A percentile compares a stretch with the other conserved stretches of the same genome.
Conservation (phyloP, 2,329 filamentous ascomycete species). For the Penicillium aurantiogriseum region DNA sequence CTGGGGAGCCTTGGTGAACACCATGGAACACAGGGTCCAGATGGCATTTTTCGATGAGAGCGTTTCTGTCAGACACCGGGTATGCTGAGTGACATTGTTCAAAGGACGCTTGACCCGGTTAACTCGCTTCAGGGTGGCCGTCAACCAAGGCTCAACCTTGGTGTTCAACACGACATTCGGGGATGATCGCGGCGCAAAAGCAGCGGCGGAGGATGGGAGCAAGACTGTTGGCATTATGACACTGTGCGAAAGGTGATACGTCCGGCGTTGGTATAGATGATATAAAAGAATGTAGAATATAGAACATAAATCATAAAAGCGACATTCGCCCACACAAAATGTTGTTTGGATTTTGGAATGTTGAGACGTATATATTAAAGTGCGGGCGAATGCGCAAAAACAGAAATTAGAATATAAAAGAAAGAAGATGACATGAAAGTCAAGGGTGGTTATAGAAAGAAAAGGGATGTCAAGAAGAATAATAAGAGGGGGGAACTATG, state of each 20-base stretch:
- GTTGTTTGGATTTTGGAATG: conserved; percentile 7
- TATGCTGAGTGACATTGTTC: conserved; percentile 95
- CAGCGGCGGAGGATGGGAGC: conserved; percentile 89
- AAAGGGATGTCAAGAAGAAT: conserved; percentile 9
- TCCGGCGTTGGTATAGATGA: conserved; percentile 41
- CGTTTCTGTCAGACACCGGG: conserved; percentile 90
- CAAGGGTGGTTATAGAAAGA: conserved; percentile 17
- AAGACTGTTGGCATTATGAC: conserved; percentile 83
- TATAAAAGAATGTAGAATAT: conserved; percentile 39
- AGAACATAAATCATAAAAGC: conserved; percentile 36
- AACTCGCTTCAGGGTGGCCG: conserved; percentile 92
- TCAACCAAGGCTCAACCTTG: conserved; percentile 95
- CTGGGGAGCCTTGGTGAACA: conserved; percentile 87
- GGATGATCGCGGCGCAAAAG: conserved; percentile 89
- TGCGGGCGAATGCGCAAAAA: conserved; percentile 38
- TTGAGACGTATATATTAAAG: conserved; percentile 32
- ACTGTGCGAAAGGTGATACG: conserved; percentile 53
- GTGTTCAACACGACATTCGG: conserved; percentile 92
- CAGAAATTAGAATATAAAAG: conserved; percentile 29
- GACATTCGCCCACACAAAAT: conserved; percentile 40
- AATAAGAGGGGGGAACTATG: conserved; percentile 14
- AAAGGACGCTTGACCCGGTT: conserved; percentile 94
- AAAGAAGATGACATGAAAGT: conserved; percentile 24
- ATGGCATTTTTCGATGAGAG: conserved; percentile 86
- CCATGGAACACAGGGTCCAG: conserved; percentile 90